Conservation (phyloP, 441 rosid species). For the Eruca vesicaria region DNA sequence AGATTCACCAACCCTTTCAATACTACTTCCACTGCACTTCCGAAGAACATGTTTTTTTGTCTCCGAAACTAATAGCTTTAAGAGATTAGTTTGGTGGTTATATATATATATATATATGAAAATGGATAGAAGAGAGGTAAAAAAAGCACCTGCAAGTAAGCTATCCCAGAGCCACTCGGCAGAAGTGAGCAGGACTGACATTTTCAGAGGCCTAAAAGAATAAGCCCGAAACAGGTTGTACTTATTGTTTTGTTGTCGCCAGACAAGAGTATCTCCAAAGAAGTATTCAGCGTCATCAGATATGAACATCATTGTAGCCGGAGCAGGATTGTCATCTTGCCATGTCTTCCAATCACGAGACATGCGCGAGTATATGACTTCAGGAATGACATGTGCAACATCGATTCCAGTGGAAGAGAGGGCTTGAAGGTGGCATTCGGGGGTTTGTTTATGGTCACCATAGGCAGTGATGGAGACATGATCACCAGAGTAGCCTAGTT, state of each 20-base stretch:
- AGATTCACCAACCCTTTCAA: background rate
- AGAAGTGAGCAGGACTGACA: background rate
- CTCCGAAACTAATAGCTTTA: background rate
- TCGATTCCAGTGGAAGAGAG: background rate
- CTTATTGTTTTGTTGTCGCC: background rate
- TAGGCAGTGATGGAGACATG: background rate
- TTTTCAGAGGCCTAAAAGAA: background rate
- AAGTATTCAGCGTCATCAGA: background rate
- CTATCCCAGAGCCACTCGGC: background rate
- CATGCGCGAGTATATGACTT: background rate
- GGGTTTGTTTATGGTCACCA: background rate
- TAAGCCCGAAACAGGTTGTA: background rate
- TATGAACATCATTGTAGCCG: background rate
- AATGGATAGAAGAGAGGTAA: background rate
- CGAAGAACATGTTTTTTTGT: background rate
- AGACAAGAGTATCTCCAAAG: background rate
- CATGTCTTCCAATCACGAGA: background rate
- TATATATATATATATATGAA: background rate
- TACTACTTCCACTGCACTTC: background rate
- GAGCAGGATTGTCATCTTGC: background rate
- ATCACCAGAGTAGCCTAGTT: background rate
- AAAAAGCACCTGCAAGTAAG: background rate
- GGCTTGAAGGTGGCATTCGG: background rate
- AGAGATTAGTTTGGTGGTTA: background rate
- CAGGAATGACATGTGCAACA: background rate